Conservation (phyloP, 768 basidiomycete genomes). For the Lyophyllum shimeji region DNA sequence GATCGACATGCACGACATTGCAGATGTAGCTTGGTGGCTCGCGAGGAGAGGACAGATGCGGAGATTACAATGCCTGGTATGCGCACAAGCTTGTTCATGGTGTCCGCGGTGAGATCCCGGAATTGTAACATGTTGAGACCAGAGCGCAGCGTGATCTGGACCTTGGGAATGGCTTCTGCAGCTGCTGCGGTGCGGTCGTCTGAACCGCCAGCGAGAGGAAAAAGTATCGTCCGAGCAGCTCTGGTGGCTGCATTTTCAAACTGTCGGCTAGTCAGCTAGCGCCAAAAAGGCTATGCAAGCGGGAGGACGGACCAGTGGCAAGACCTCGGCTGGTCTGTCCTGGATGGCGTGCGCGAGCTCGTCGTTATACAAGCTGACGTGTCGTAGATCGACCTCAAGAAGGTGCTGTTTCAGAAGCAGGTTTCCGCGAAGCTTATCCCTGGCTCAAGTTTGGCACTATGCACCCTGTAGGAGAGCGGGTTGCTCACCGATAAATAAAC, state of each 20-base stretch:
- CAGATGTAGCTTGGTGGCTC: slow-evolving; percentile 88
- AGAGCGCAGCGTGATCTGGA: slow-evolving; percentile 89
- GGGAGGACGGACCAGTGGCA: slow-evolving; percentile 70
- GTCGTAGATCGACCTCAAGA: slow-evolving; percentile 83
- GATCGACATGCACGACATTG: slow-evolving; percentile 91
- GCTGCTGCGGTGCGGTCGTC: slow-evolving; percentile 41
- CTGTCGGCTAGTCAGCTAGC: slow-evolving; percentile 35
- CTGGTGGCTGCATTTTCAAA: slow-evolving; percentile 91
- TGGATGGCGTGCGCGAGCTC: slow-evolving; percentile 91
- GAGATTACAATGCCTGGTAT: slow-evolving; percentile 98
- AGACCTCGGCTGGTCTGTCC: slow-evolving; percentile 82
- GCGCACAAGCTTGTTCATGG: slow-evolving; percentile 94
- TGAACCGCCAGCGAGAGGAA: slow-evolving; percentile 65
- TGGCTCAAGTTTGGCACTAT: slow-evolving; percentile 23
- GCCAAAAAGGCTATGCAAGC: not conserved
- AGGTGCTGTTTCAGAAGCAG: slow-evolving; percentile 84
- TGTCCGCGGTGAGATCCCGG: slow-evolving; percentile 89
- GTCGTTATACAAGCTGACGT: slow-evolving; percentile 85
- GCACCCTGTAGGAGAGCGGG: not conserved
- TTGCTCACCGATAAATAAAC: slow-evolving; percentile 82
- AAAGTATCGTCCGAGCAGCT: slow-evolving; percentile 80
- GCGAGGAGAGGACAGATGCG: slow-evolving; percentile 88
- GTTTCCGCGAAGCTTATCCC: slow-evolving; percentile 89
- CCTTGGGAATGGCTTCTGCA: slow-evolving; percentile 50
- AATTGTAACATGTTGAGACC: slow-evolving; percentile 93